Percentiles rank a stretch among this genome's conserved stretches.
Evolutionary conservation across 768 basidiomycete species (phyloP).

Genomic region (Rhodotorula babjevae): DNA sequence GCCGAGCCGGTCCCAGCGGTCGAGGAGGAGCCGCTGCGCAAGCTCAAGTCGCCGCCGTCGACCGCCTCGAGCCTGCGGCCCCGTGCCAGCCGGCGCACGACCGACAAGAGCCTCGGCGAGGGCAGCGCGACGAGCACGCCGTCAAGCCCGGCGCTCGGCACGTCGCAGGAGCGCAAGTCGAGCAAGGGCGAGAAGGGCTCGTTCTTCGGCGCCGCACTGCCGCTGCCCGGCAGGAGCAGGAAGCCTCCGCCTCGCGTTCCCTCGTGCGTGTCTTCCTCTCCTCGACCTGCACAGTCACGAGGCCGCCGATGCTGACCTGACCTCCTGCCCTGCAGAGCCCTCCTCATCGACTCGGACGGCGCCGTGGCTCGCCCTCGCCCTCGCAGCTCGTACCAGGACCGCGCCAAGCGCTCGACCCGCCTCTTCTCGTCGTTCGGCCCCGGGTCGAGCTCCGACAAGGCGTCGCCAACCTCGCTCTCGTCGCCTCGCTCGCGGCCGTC

Average conservation of each 20-base stretch:
- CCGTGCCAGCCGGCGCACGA: not conserved
- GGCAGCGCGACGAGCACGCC: conserved; percentile 14
- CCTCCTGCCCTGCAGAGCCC: not conserved
- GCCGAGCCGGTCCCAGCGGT: conserved; percentile 3
- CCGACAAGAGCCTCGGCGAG: conserved; percentile 1
- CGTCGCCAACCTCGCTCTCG: conserved; percentile 4
- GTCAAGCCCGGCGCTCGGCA: conserved; percentile 2
- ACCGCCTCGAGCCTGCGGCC: not conserved
- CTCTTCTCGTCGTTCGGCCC: conserved; percentile 29
- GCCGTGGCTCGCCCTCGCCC: conserved; percentile 8
- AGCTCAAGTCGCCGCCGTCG: not conserved
- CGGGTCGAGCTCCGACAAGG: conserved; percentile 12
- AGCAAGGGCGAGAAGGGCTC: conserved; percentile 43
- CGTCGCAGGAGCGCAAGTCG: conserved; percentile 18
- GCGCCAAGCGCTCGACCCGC: conserved; percentile 32
- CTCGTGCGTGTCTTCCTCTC: not conserved
- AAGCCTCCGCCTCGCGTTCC: conserved; percentile 37
- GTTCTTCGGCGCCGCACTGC: conserved; percentile 61
- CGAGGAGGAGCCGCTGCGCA: not conserved
- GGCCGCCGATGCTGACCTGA: not conserved
- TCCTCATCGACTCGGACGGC: conserved; percentile 29
- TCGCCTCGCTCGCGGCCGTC: conserved; percentile 21
- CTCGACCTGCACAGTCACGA: too few relatives aligned
- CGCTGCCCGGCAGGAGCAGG: conserved; percentile 11
- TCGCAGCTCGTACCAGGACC: conserved; percentile 19